Conservation (phyloP, 805 yeast species). For the Blastobotrys chiropterorum region DNA sequence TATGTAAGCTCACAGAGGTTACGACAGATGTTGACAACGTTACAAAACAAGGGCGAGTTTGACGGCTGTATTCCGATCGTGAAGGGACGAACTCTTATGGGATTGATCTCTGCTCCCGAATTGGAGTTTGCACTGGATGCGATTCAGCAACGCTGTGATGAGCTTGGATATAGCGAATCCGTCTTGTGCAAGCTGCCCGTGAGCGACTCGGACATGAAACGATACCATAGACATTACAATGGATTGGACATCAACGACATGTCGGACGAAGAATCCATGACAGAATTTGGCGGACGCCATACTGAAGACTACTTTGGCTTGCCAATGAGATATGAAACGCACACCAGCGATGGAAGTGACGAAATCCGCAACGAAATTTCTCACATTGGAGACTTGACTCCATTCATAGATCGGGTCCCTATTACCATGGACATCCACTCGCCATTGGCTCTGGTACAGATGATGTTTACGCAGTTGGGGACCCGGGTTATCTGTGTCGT, state of each 20-base stretch:
- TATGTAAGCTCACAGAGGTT: constrained; percentile 32
- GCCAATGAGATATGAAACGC: background rate
- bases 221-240: constrained; percentile 17
- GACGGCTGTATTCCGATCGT: constrained; percentile 51
- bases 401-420: constrained; percentile 42
- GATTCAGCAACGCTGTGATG: constrained; percentile 25
- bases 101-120: constrained; percentile 45
- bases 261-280: background rate
- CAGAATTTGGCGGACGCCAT: background rate
- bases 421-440: constrained; percentile 42
- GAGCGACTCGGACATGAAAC: constrained; percentile 17
- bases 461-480: constrained; percentile 48
- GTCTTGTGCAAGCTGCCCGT: constrained; percentile 23
- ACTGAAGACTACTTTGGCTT: background rate
- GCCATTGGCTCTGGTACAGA: constrained; percentile 45
- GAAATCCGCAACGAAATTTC: constrained; percentile 1
- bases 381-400: constrained; percentile 36
- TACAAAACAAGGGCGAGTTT: constrained; percentile 39
- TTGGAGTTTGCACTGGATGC: constrained; percentile 47
- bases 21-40: constrained; percentile 31
- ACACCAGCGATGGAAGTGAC: background rate
- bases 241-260: constrained; percentile 1
- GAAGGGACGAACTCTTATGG: constrained; percentile 35
- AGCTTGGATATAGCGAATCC: constrained; percentile 18
- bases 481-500: constrained; percentile 42